Evolutionary conservation across 345 rosid genomes (phyloP), one percentile per base, ranked within the genome.

Genomic region (Luvunga scandens): DNA sequence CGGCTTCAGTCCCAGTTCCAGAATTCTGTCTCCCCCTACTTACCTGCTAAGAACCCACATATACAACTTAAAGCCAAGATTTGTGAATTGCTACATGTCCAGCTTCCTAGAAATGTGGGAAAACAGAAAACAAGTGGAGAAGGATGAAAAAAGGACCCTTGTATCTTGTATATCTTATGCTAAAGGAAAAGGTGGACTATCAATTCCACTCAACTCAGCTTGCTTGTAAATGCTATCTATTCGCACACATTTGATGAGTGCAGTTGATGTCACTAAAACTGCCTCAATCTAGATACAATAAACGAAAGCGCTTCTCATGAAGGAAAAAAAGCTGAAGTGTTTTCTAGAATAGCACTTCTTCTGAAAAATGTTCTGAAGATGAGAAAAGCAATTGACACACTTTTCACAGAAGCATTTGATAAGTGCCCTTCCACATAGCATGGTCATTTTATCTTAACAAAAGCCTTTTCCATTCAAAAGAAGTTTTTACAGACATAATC

Each of bases 41-140:
- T 72, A 82, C 85, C 85, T 77, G 78, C 76, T 34, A 75, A 72
- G 1, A 60, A 38, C n/a, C 45, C 38, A 33, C 38, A 39, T 19
- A 71, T 53, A 45, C n/a, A 31, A 71, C 70, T 65, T 68, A 4
- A 73, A 70, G 38, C 64, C n/a, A 55, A 71, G 27, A 31, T 50
- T 64, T 30, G 55, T 59, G 33, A 21, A 64, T 48, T 27, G 66
- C 77, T 73, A 74, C 13, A 24, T 5, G 21, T 18, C 42, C 62
- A 18, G 38, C 33, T 61, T 61, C 27, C 16, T 6, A 73, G 9
- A 62, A 61, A 75, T 50, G 16, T 10, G 61, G 33, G 22, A 45
- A 74, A 45, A 64, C 36, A n/a, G 16, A 60, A 16, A 31, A 59
- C 9, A 12, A 45, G 28, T 10, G 16, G 4, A 1, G 13, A 31